Base-by-base conservation (phyloP, 768 basidiomycete genomes). In the Saitozyma podzolica region DNA sequence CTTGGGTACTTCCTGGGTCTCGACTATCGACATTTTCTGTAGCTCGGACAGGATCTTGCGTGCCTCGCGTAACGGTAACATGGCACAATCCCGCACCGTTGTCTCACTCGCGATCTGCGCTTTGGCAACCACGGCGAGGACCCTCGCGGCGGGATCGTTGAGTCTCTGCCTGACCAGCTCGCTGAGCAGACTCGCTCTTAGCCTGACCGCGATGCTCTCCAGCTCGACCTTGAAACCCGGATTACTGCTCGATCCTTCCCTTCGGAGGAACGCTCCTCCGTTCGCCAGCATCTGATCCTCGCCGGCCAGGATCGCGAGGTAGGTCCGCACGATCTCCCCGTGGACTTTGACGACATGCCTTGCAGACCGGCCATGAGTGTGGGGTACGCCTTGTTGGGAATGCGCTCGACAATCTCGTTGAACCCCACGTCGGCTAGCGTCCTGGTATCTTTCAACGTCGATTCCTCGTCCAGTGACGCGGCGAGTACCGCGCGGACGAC, bases 71-170 rank as follows among this genome's bases (percentile, higher is more conserved):
- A 89, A 84, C 1, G 91, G 85, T 83, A 98, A 89, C 90, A 99
- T 91, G 16, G 91, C 90, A 54, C 89, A 83, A 78, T 95, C 95
- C 40, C 91, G 89, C 53, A 99, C 87, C 80, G 92, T 91, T 76
- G 94, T 92, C 80, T 96, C 95, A 66, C 93, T 91, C 84, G 93
- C 88, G 80, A 96, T 96, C 7, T 91, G 92, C 6, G 87, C 87
- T 61, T 89, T 86, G 58, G 90, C 75, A 41, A 97, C 80, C 20
- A 95, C 81, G 51, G 89, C 84, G 58, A 97, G 78, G 50, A 97
- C 88, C 58, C 94, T 84, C 6, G 94, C 87, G 29, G 89, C 92
- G 47, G 88, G 87, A 14, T 86, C 83, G 7, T 93, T 93, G 71
- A 92, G 88, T 69, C 88, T 86, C 72, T 96, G 91, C 69, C 88